Evolutionary conservation across 768 basidiomycete genomes (phyloP).

Genomic region (Tricholomella constricta): DNA sequence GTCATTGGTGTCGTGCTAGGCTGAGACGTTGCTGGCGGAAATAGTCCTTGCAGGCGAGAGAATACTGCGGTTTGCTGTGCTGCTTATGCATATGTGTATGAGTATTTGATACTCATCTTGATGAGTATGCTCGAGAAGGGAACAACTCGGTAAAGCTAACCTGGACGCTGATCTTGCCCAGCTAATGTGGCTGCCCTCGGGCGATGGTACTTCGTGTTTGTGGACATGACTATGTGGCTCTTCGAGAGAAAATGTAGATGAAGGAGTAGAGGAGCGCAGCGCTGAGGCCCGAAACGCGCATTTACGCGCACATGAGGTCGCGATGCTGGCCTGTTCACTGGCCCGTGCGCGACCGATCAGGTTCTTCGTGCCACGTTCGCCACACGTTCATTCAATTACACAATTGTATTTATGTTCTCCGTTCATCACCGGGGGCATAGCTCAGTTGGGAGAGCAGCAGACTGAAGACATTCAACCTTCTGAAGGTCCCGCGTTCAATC

Average conservation of each 20-base stretch:
- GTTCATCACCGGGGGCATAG: no score
- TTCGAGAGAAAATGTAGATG: neutral
- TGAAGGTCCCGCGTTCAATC: no score
- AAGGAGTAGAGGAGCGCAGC: neutral
- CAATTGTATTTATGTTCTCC: no score
- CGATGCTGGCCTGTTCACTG: no score
- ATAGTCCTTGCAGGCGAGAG: slow-evolving; percentile 20
- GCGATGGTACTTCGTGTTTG: neutral
- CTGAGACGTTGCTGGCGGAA: slow-evolving; percentile 12
- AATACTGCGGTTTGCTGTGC: slow-evolving; percentile 12
- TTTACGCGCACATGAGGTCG: slow-evolving; percentile 2
- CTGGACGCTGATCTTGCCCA: neutral
- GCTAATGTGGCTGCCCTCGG: neutral
- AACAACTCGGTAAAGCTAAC: neutral
- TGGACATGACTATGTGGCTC: neutral
- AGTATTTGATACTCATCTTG: no score
- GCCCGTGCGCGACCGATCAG: no score
- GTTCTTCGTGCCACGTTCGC: no score
- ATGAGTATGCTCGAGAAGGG: neutral
- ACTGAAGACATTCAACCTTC: no score
- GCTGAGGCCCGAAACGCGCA: neutral
- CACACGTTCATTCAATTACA: no score
- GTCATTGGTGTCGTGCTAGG: neutral
- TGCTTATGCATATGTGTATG: neutral
- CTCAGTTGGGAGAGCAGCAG: no score